Conservation (phyloP, 805 yeast genomes). For the Wickerhamomyces tratensis region DNA sequence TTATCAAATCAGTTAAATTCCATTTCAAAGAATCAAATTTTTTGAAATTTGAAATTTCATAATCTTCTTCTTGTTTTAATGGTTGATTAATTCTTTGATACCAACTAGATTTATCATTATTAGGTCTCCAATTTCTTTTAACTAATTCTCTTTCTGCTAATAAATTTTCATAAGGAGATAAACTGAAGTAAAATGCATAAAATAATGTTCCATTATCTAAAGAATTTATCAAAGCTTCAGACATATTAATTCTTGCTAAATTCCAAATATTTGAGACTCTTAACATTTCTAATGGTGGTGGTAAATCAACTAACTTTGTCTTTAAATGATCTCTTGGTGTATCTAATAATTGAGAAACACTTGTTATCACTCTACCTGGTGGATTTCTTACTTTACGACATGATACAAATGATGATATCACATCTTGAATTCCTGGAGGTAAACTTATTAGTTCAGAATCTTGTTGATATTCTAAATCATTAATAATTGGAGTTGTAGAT, state of each 20-base stretch:
- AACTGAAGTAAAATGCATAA: constrained; percentile 78
- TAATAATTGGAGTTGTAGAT: constrained; percentile 2
- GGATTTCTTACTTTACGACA: constrained; percentile 7
- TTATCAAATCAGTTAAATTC: constrained; percentile 9
- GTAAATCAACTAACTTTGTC: constrained; percentile 67
- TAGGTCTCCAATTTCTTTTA: constrained; percentile 75
- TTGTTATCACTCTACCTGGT: constrained; percentile 18
- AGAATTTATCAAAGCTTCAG: constrained; percentile 50
- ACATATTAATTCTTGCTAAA: constrained; percentile 49
- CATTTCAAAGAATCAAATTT: constrained; percentile 16
- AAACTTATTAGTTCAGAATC: constrained; percentile 11
- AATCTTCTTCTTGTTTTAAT: constrained; percentile 1
- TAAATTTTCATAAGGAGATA: constrained; percentile 60
- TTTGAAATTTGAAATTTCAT: constrained; percentile 8
- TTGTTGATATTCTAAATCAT: constrained; percentile 7
- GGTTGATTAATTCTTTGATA: constrained; percentile 48
- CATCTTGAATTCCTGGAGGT: constrained; percentile 24
- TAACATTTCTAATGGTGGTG: constrained; percentile 69
- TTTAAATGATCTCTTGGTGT: constrained; percentile 53
- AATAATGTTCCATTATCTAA: constrained; percentile 80
- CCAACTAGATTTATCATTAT: constrained; percentile 66
- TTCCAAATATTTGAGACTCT: constrained; percentile 87
- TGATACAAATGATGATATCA: constrained; percentile 18
- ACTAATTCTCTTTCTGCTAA: constrained; percentile 71
- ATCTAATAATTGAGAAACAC: constrained; percentile 49